Evolutionary conservation across 192 early-diverging fungal genomes (phyloP).

Genomic region (Linnemannia schmuckeri): DNA sequence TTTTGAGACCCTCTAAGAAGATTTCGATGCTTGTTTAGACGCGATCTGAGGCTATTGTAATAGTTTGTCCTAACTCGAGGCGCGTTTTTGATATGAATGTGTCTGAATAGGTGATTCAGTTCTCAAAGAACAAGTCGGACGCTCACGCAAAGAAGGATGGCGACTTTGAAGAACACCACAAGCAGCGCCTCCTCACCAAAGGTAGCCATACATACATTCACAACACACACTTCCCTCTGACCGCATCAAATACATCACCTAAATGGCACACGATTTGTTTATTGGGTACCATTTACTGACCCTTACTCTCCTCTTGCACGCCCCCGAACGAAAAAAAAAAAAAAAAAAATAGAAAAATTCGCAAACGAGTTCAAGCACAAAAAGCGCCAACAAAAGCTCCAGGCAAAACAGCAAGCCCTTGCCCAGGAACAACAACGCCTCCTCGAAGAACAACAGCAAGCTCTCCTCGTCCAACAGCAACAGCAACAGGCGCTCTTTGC

Average conservation of each 20-base stretch:
- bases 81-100: conserved; percentile 1
- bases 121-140: conserved; percentile 66
- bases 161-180: conserved; percentile 74
- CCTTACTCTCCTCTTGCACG: neutral
- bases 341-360: conserved; percentile 28
- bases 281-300: no score
- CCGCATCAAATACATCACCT: neutral
- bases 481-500: neutral
- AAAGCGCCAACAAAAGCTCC: conserved; percentile 34
- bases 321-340: no score
- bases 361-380: conserved; percentile 49
- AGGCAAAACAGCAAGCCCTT: conserved; percentile 37
- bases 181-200: conserved; percentile 71
- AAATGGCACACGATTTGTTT: no score
- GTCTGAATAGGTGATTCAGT: conserved; percentile 64
- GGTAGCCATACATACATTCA: conserved; percentile 49
- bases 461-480: conserved; percentile 11
- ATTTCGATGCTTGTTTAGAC: neutral
- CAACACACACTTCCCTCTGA: neutral
- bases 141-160: conserved; percentile 78
- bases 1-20: neutral
- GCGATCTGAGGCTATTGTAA: neutral
- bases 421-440: conserved; percentile 36
- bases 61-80: neutral
- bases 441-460: conserved; percentile 40